phyloP scores from a whole-genome alignment of 1,139 yeast genomes.

The Nakaseomyces bracarensis region DNA sequence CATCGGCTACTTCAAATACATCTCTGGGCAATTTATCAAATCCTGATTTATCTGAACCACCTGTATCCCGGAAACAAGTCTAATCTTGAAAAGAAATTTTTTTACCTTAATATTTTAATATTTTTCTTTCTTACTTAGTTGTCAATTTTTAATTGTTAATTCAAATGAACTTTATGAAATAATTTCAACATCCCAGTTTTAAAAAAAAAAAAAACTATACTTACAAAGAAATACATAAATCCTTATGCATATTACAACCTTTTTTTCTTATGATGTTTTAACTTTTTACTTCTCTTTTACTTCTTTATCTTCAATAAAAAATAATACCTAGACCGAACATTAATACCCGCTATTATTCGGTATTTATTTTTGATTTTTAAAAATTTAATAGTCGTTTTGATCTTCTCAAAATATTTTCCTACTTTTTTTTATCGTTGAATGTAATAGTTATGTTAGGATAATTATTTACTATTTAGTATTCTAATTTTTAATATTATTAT shows the following conservation, averaged over 20 bases:
- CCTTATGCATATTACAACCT: no score
- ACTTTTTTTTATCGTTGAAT: no score
- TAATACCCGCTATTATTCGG: no score
- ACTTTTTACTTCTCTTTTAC: not conserved
- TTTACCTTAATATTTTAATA: not conserved
- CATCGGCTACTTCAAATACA: constrained; percentile 30
- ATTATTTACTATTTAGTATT: no score
- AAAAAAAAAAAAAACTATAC: not conserved
- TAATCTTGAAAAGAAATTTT: constrained; percentile 15
- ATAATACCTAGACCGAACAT: no score
- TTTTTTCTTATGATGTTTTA: no score
- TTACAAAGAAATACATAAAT: no score
- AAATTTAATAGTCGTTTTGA: not conserved
- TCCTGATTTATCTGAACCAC: constrained; percentile 16
- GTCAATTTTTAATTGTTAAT: constrained; percentile 2
- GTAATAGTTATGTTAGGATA: no score
- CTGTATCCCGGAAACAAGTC: constrained; percentile 20
- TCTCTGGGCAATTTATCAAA: constrained; percentile 17
- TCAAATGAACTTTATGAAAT: not conserved
- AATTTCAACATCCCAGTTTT: not conserved
- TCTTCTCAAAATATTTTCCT: no score
- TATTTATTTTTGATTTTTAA: not conserved
- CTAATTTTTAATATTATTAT: no score
- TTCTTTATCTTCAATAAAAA: not conserved
- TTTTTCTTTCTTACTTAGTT: not conserved